Conservation (phyloP, 2,329 filamentous ascomycete genomes). For the Raffaelea ambrosiae region DNA sequence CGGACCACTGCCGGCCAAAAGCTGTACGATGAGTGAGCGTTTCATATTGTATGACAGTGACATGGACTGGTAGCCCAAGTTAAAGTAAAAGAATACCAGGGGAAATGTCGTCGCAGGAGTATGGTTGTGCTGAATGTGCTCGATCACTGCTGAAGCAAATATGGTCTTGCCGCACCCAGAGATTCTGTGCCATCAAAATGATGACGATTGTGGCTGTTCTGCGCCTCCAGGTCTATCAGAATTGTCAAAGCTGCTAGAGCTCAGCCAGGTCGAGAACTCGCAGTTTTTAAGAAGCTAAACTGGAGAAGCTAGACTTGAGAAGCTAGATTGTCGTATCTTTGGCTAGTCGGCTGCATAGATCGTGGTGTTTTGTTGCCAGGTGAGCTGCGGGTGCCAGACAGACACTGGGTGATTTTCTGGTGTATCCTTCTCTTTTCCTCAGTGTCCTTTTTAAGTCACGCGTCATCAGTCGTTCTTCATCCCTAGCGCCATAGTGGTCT, state of each 20-base stretch:
- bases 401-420: too few relatives aligned
- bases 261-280: not conserved
- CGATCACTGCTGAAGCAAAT: not conserved
- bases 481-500: too few relatives aligned
- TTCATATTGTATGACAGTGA: not conserved
- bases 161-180: slow-evolving; percentile 1
- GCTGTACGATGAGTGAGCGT: not conserved
- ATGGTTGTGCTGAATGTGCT: not conserved
- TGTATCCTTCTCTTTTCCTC: too few relatives aligned
- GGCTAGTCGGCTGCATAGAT: too few relatives aligned
- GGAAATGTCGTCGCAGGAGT: too few relatives aligned
- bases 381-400: too few relatives aligned
- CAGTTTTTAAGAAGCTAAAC: too few relatives aligned
- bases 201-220: not conserved
- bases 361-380: too few relatives aligned
- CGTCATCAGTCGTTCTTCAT: too few relatives aligned
- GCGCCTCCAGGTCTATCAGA: not conserved
- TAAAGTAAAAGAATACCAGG: slow-evolving; percentile 1
- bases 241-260: not conserved
- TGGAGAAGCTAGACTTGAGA: too few relatives aligned
- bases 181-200: not conserved
- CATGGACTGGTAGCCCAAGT: not conserved
- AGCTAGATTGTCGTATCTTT: too few relatives aligned
- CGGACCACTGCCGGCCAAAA: not conserved
- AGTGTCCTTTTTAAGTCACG: too few relatives aligned